phyloP scores from a whole-genome alignment of 768 basidiomycete species.

The Rhodosporidiobolus sp. region DNA sequence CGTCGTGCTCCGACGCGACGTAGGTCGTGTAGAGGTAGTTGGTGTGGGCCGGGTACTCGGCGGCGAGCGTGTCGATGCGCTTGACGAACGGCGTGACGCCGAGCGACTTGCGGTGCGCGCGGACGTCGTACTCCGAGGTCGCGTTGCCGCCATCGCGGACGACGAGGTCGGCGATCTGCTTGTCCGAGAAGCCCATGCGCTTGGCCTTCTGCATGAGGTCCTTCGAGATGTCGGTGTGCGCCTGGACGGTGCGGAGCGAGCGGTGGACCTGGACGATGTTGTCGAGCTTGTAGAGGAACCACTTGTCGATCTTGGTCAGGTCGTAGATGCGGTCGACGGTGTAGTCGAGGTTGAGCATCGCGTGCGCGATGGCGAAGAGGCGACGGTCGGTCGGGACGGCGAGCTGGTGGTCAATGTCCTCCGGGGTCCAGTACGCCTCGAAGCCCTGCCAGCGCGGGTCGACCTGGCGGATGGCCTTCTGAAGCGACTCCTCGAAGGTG shows the following conservation, averaged over 20 bases:
- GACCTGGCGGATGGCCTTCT: constrained; percentile 96
- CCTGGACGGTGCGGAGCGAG: constrained; percentile 65
- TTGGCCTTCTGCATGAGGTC: constrained; percentile 84
- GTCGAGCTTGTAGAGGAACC: constrained; percentile 98
- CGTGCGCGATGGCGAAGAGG: constrained; percentile 93
- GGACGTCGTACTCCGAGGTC: constrained; percentile 71
- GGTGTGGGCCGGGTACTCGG: constrained; percentile 96
- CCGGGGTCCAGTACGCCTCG: constrained; percentile 84
- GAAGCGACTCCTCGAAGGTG: constrained; percentile 96
- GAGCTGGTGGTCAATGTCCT: constrained; percentile 77
- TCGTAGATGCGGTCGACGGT: constrained; percentile 85
- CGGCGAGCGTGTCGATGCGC: constrained; percentile 97
- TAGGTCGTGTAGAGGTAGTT: constrained; percentile 99
- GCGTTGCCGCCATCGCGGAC: constrained; percentile 44
- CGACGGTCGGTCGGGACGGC: constrained; percentile 88
- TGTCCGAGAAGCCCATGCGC: constrained; percentile 90
- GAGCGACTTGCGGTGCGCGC: constrained; percentile 77
- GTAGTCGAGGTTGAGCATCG: constrained; percentile 91
- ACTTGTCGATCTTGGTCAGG: constrained; percentile 98
- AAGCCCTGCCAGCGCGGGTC: constrained; percentile 97
- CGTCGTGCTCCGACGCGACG: constrained; percentile 92
- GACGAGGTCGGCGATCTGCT: constrained; percentile 81
- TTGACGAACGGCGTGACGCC: constrained; percentile 96
- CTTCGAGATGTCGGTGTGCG: constrained; percentile 65
- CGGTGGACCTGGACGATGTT: constrained; percentile 91